A percentile compares a stretch with the other conserved stretches of the same genome.
phyloP scores from a whole-genome alignment of 345 rosid species.

The Angophora floribunda region DNA sequence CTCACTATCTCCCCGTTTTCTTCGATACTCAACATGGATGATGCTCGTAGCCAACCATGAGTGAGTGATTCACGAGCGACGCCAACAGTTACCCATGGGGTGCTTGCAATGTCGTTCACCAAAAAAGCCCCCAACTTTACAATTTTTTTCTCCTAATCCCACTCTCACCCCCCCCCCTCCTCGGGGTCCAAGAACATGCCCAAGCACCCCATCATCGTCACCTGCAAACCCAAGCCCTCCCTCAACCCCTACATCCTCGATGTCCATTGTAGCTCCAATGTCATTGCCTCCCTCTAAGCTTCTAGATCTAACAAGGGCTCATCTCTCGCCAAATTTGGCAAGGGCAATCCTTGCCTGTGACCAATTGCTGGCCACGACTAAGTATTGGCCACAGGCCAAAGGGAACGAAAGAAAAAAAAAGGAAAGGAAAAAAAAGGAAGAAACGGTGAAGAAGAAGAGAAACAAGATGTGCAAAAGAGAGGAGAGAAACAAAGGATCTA shows the following conservation, averaged over 20 bases:
- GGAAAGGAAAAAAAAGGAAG: not conserved
- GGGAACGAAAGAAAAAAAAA: not conserved
- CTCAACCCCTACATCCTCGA: not conserved
- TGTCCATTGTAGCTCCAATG: not conserved
- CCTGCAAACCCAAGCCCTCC: not conserved
- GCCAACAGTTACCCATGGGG: not conserved
- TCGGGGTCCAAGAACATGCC: not conserved
- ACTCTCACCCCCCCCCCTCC: not conserved
- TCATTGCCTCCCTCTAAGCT: not conserved
- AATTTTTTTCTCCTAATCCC: too few species aligned
- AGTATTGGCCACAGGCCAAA: not conserved
- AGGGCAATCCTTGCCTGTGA: not conserved
- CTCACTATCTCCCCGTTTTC: not conserved
- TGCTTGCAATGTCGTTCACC: not conserved
- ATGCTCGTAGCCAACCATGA: not conserved
- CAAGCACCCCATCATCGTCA: not conserved
- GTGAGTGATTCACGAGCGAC: not conserved
- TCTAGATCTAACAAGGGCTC: not conserved
- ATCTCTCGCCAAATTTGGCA: not conserved
- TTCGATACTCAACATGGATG: not conserved
- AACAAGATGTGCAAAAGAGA: too few species aligned
- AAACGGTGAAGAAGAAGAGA: not conserved
- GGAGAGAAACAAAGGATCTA: not conserved
- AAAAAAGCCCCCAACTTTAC: not conserved
- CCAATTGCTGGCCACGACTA: accelerated